Evolutionary conservation across 352 stramenopile species (phyloP), one percentile per base, ranked within the genome.

Genomic region (Phytophthora pistaciae): DNA sequence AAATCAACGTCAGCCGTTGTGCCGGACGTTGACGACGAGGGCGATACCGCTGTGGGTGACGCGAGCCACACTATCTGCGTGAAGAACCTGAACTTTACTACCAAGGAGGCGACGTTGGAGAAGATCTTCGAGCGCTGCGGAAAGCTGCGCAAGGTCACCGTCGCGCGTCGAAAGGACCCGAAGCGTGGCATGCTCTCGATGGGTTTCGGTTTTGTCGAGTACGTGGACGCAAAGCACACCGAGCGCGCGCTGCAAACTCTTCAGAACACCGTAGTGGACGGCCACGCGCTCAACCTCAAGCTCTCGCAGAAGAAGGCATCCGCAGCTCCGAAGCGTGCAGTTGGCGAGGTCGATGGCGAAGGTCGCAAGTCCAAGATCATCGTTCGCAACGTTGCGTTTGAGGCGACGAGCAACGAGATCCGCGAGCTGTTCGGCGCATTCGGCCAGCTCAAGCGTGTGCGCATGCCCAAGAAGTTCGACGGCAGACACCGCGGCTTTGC

Each of bases 141-240:
- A 61, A 87, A 80, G 50, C 62, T 98, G 48, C 83, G 87, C 53
- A 93, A 95, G 66, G 92, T 98, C 27, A 94, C 93, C 40, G 90
- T 98, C 13, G 92, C 92, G 53, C 78, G 85, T 3, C 80, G 87
- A 27, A 95, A 95, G 48, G 85, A 96, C 55, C 88, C 94, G 16
- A 91, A 96, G 78, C 79, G 81, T 42, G 78, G 83, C 6, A 78
- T 94, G 72, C 75, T 99, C 42, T 99, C 96, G 18, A 99, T 99
- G 94, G 98, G 98, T 27, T 99, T 98, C 85, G 98, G 98, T n/a
- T 99, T 99, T 85, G 96, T 99, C 49, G 98, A 99, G 84, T 99
- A 98, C 75, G 75, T 84, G 20, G 91, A 96, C 48, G 78, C 91
- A 63, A 93, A 93, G 55, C 66, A 93, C 55, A 97, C 94, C 9